These are phyloP conservation scores for Casuarina glauca DNA, from an alignment of 306 rosid genomes.

Conservation along the genomic window DNA sequence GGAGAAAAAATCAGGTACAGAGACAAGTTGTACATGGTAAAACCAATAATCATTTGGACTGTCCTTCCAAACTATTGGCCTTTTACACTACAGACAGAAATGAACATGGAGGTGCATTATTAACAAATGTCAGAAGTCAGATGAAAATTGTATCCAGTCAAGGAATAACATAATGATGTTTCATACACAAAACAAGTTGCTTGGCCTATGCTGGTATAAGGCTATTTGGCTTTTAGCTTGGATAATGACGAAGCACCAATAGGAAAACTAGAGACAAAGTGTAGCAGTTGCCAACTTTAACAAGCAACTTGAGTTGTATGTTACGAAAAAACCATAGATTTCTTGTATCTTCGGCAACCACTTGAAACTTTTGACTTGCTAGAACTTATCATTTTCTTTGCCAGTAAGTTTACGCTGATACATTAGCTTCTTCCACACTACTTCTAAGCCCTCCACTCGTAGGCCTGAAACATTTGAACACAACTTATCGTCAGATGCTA, in stretches of 20 bases:
- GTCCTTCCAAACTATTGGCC: not conserved
- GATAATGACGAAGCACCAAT: not conserved
- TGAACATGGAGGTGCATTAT: not conserved
- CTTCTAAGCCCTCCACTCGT: constrained; percentile 60
- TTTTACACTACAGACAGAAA: too few relatives aligned
- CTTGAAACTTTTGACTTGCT: not conserved
- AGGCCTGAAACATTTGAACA: constrained; percentile 44
- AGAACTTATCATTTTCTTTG: not conserved
- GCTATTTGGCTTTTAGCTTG: too few relatives aligned
- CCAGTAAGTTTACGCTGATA: constrained; percentile 29
- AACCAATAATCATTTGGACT: not conserved
- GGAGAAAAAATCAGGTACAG: not conserved
- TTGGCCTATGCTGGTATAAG: not conserved
- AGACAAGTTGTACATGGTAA: not conserved
- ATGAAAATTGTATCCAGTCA: not conserved
- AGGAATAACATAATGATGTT: too few relatives aligned
- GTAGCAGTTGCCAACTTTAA: not conserved
- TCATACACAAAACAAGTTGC: not conserved
- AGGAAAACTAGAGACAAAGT: not conserved
- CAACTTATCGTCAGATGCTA: constrained; percentile 10
- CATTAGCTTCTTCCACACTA: constrained; percentile 38
- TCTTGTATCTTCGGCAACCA: not conserved
- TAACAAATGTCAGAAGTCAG: not conserved
- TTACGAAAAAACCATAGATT: not conserved
- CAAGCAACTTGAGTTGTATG: not conserved